These are phyloP conservation scores for Trebouxia sp. DNA, from an alignment of 139 green algal genomes.

Conservation along the genomic window DNA sequence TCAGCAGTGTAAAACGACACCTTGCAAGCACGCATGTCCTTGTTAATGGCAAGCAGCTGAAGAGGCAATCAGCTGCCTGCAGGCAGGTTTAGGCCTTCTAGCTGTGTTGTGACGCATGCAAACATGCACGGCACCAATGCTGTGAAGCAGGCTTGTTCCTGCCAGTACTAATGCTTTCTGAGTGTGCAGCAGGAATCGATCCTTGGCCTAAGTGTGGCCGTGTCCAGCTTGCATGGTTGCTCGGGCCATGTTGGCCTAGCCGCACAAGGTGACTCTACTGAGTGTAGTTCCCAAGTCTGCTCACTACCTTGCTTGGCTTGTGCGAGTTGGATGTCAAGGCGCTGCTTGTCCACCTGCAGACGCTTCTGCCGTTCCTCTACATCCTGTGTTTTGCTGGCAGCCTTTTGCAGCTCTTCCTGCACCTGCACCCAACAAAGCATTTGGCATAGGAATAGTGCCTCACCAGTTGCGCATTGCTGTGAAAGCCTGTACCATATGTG, in stretches of 20 bases:
- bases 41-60: too few relatives aligned
- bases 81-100: too few relatives aligned
- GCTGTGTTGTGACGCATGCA: neutral
- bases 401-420: neutral
- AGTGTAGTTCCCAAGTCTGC: too few relatives aligned
- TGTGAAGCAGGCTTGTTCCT: too few relatives aligned
- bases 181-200: too few relatives aligned
- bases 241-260: too few relatives aligned
- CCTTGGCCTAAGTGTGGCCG: too few relatives aligned
- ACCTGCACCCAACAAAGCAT: neutral
- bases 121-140: neutral
- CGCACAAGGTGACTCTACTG: too few relatives aligned
- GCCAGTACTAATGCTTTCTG: too few relatives aligned
- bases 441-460: neutral
- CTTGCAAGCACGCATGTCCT: neutral
- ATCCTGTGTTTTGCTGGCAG: neutral
- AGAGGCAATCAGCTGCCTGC: too few relatives aligned
- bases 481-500: neutral
- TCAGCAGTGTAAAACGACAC: neutral
- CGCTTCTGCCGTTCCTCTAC: neutral
- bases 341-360: constrained; percentile 17
- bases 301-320: constrained; percentile 12
- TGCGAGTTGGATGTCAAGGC: neutral
- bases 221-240: too few relatives aligned
- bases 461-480: neutral